Base-by-base conservation (phyloP, 2,329 filamentous ascomycete genomes). In the Metarhizium humberi region DNA sequence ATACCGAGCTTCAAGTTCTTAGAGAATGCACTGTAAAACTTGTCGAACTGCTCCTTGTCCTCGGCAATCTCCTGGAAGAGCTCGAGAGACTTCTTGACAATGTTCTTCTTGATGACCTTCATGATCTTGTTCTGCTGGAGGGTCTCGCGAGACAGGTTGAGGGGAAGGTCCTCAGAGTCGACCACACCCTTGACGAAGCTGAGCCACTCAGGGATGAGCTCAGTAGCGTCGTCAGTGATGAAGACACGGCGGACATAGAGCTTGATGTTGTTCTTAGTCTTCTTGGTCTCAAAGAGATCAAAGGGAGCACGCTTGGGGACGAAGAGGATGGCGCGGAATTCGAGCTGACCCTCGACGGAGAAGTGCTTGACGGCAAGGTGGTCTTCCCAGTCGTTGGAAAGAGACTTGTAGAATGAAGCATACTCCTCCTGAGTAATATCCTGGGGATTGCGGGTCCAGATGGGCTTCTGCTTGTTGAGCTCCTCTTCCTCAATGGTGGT, bases 211-310 rank as follows among this genome's bases (percentile, higher is more conserved):
- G 94, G 94, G 64, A 99, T 95, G 78, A 99, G 88, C 74, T 99
- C 94, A 67, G 94, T 97, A 67, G 94, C 94, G 75, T 99, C 94
- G 66, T 99, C 94, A 59, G 94, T 99, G 83, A 99, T 99, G 88
- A 99, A 99, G 77, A 99, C 94, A 75, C 94, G 94, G 75, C 94
- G 92, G 71, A 99, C 94, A 80, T 99, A 99, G 68, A 99, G 87
- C 88, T 99, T 99, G 86, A 99, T 97, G 88, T 99, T 99, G 89
- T 97, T 99, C 91, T 99, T 99, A 73, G 92, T 96, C 88, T 96
- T 96, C 90, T 99, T 99, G 74, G 92, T 96, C 88, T 99, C 94
- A 75, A 99, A 99, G 61, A 99, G 89, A 72, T 99, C 94, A 76
- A 99, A 99, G 68, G 94, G 94, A 76, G 94, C 94, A 70, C 94